phyloP scores from a whole-genome alignment of 441 rosid genomes.

The Populus hybrid region DNA sequence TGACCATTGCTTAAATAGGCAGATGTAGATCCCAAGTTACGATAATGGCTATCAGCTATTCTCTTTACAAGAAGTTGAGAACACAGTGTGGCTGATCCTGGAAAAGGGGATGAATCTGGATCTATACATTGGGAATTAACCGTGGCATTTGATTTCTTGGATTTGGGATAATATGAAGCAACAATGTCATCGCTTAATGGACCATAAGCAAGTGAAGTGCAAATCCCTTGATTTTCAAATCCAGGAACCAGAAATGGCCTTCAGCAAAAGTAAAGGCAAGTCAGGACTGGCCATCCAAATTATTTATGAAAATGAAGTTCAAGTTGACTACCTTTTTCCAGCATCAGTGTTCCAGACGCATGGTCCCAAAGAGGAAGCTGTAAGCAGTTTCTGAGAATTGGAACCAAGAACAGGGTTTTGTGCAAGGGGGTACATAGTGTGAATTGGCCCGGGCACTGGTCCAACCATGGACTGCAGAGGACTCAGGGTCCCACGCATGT shows the following conservation, averaged over 20 bases:
- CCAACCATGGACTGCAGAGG: conserved; percentile 7
- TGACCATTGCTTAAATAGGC: conserved; percentile 3
- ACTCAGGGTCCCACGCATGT: not conserved
- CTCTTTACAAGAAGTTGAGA: conserved; percentile 12
- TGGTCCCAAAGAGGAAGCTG: conserved; percentile 6
- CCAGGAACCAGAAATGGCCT: conserved; percentile 11
- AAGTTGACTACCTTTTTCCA: not conserved
- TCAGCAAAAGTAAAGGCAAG: not conserved
- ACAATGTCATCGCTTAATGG: conserved; percentile 6
- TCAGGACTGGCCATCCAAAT: not conserved
- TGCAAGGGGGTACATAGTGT: not conserved
- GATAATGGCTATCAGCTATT: not conserved
- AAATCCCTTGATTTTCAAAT: conserved; percentile 7
- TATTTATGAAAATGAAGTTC: not conserved
- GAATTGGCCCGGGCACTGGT: not conserved
- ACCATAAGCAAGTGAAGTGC: conserved; percentile 10
- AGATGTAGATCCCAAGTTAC: not conserved
- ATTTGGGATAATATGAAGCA: conserved; percentile 8
- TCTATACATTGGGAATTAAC: not conserved
- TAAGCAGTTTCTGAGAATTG: not conserved
- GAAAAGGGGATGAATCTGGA: not conserved
- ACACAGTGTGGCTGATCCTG: conserved; percentile 4
- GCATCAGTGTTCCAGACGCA: not conserved
- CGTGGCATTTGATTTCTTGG: not conserved
- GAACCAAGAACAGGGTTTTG: conserved; percentile 3